Percentiles rank a stretch among this genome's conserved stretches.
Evolutionary conservation across 2,329 filamentous ascomycete species (phyloP).

Genomic region (Alternaria infectoria): DNA sequence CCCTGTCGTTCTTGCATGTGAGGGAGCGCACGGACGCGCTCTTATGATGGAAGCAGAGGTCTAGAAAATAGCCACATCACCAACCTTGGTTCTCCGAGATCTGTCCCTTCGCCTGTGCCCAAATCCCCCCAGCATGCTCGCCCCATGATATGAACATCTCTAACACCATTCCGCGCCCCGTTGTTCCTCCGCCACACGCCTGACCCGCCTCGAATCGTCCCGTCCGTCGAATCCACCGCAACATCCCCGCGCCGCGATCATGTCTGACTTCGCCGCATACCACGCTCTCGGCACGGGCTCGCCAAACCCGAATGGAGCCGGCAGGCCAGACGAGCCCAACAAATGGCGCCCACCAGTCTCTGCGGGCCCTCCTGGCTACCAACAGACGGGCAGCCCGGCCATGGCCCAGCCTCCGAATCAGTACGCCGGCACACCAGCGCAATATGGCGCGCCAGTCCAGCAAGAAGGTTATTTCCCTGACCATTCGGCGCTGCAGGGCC

Average conservation of each 20-base stretch:
- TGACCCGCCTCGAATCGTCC: conserved; percentile 21
- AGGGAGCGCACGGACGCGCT: conserved; percentile 22
- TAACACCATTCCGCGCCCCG: conserved; percentile 14
- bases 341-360: conserved; percentile 52
- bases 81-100: conserved; percentile 24
- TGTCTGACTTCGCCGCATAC: conserved; percentile 48
- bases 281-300: conserved; percentile 42
- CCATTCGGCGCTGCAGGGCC: conserved; percentile 35
- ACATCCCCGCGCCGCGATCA: conserved; percentile 37
- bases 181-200: conserved; percentile 17
- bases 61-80: conserved; percentile 41
- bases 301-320: conserved; percentile 37
- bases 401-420: conserved; percentile 39
- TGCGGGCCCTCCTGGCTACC: conserved; percentile 52
- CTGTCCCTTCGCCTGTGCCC: conserved; percentile 15
- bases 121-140: conserved; percentile 13
- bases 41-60: conserved; percentile 29
- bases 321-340: conserved; percentile 38
- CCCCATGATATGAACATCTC: conserved; percentile 31
- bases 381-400: conserved; percentile 48
- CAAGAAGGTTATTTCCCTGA: conserved; percentile 53
- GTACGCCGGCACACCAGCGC: conserved; percentile 37
- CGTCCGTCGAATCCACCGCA: conserved; percentile 17
- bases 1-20: conserved; percentile 26
- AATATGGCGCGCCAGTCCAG: conserved; percentile 35